A percentile compares a stretch with the other conserved stretches of the same genome.
Evolutionary conservation across 192 early-diverging fungal genomes (phyloP).

Genomic region (Coemansia sp.): DNA sequence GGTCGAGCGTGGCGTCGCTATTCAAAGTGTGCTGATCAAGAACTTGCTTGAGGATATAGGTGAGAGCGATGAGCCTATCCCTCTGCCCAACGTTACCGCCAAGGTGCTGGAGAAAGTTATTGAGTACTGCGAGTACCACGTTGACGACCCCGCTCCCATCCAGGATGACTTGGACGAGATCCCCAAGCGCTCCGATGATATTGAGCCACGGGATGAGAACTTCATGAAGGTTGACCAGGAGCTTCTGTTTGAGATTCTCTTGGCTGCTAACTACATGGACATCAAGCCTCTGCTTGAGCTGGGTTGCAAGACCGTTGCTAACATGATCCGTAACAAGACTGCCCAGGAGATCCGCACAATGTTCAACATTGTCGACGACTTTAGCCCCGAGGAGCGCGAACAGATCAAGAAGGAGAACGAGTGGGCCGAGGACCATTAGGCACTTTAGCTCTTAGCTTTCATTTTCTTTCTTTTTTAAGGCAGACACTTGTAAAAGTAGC

Average conservation of each 20-base stretch:
- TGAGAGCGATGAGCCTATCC: slow-evolving; percentile 68
- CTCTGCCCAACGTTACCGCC: slow-evolving; percentile 75
- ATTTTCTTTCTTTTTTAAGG: not conserved
- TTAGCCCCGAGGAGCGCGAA: slow-evolving; percentile 94
- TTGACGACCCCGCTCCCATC: slow-evolving; percentile 65
- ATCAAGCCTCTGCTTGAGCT: slow-evolving; percentile 96
- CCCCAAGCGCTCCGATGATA: slow-evolving; percentile 69
- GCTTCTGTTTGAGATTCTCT: slow-evolving; percentile 78
- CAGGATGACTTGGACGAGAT: slow-evolving; percentile 55
- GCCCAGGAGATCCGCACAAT: slow-evolving; percentile 92
- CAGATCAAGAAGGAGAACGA: slow-evolving; percentile 86
- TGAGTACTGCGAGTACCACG: slow-evolving; percentile 82
- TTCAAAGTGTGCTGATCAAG: slow-evolving; percentile 75
- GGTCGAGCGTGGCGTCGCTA: slow-evolving; percentile 68
- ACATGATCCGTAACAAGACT: slow-evolving; percentile 95
- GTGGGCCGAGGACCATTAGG: slow-evolving; percentile 65
- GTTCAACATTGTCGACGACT: slow-evolving; percentile 97
- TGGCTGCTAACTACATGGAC: slow-evolving; percentile 91
- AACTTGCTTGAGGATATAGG: slow-evolving; percentile 82
- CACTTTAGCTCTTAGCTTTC: not conserved
- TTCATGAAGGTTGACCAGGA: slow-evolving; percentile 81
- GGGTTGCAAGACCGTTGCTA: slow-evolving; percentile 97
- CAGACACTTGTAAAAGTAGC: not conserved
- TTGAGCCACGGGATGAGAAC: slow-evolving; percentile 78
- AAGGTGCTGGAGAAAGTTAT: slow-evolving; percentile 80